These are phyloP conservation scores for Botrytis byssoidea DNA, from an alignment of 2,329 filamentous ascomycete genomes.

Conservation along the genomic window DNA sequence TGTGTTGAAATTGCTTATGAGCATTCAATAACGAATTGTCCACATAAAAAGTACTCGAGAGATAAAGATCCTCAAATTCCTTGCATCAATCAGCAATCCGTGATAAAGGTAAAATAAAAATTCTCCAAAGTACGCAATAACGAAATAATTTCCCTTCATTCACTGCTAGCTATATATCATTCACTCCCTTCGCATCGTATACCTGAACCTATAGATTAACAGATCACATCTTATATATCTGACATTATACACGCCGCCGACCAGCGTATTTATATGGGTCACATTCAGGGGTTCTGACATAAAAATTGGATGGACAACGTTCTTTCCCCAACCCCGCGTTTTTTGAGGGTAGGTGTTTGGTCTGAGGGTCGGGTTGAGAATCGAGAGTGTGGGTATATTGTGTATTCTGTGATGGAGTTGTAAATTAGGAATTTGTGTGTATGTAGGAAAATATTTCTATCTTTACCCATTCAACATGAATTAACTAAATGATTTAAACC, in stretches of 20 bases:
- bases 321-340: neutral
- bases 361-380: too few species aligned
- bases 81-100: neutral
- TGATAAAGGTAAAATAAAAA: neutral
- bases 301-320: neutral
- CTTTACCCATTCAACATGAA: too few species aligned
- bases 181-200: neutral
- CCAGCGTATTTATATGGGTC: neutral
- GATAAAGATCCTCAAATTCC: neutral
- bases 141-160: neutral
- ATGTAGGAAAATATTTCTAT: too few species aligned
- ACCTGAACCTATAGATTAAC: neutral
- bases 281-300: neutral
- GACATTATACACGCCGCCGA: neutral
- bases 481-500: too few species aligned
- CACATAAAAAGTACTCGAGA: neutral
- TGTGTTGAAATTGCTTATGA: neutral
- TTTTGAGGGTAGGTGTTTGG: accelerated
- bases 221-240: neutral
- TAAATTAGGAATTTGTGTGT: too few species aligned
- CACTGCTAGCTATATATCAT: neutral
- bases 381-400: too few species aligned
- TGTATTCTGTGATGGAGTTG: too few species aligned
- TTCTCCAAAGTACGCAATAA: neutral
- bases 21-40: neutral